These are phyloP conservation scores for Kluyveromyces starmeri DNA, from an alignment of 805 yeast species.

Conservation along the genomic window DNA sequence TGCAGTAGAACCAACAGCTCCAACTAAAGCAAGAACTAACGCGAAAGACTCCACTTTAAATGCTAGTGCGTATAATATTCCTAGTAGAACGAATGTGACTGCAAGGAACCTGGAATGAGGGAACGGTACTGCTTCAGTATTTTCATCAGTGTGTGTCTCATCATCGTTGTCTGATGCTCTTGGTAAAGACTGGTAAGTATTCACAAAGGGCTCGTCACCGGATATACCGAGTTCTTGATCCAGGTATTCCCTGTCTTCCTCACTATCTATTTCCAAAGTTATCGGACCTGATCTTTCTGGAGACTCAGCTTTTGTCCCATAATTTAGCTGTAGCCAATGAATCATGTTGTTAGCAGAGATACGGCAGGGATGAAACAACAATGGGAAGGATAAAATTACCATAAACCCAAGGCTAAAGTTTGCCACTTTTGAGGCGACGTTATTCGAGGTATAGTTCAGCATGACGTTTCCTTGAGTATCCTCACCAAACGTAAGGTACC, in stretches of 20 bases:
- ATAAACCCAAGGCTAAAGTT: conserved; percentile 56
- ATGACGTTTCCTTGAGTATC: conserved; percentile 58
- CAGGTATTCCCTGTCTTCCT: conserved; percentile 7
- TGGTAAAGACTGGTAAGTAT: conserved; percentile 5
- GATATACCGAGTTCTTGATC: conserved; percentile 3
- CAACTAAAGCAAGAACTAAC: conserved; percentile 75
- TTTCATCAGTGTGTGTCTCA: conserved; percentile 8
- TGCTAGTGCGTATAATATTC: conserved; percentile 55
- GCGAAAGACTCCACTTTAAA: conserved; percentile 65
- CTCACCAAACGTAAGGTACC: conserved; percentile 69
- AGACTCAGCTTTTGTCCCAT: conserved; percentile 4
- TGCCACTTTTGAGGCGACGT: conserved; percentile 42
- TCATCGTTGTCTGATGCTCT: conserved; percentile 5
- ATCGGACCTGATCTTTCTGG: conserved; percentile 3
- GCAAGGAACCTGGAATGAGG: conserved; percentile 17
- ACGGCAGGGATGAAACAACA: conserved; percentile 76
- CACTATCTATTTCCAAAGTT: conserved; percentile 8
- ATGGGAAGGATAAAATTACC: conserved; percentile 70
- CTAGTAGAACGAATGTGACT: conserved; percentile 38
- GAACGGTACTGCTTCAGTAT: conserved; percentile 11
- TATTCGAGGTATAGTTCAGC: conserved; percentile 51
- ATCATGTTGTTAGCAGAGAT: conserved; percentile 60
- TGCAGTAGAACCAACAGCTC: conserved; percentile 89
- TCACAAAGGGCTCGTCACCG: conserved; percentile 1
- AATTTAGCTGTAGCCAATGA: conserved; percentile 34